Percentiles rank a stretch among this genome's conserved stretches.
Conservation (phyloP, 805 yeast species). For the Lipomyces japonicus region DNA sequence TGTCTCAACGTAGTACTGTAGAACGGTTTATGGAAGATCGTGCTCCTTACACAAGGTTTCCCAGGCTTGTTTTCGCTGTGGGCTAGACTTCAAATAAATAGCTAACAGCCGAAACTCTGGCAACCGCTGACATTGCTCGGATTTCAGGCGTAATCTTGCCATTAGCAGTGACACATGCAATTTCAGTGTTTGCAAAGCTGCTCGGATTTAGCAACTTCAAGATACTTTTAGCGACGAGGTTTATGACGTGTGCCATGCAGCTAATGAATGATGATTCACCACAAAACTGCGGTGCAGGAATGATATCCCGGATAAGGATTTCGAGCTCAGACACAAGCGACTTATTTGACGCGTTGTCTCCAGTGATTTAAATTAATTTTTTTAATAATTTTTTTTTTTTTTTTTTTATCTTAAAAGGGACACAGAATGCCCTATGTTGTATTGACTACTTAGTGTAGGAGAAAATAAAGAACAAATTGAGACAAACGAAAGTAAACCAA, state of each 20-base stretch:
- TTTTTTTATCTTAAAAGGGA: too few species aligned
- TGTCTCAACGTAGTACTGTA: slow-evolving; percentile 1
- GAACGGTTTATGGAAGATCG: not conserved
- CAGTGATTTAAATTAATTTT: not conserved
- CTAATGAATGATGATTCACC: too few species aligned
- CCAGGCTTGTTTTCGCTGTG: slow-evolving; percentile 4
- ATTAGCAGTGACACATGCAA: not conserved
- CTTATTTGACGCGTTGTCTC: slow-evolving; percentile 2
- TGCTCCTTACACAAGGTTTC: not conserved
- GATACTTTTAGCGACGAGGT: not conserved
- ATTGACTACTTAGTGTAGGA: too few species aligned
- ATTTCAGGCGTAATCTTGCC: slow-evolving; percentile 1
- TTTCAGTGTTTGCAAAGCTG: not conserved
- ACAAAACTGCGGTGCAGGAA: too few species aligned
- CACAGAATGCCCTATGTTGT: too few species aligned
- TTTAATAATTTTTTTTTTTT: too few species aligned
- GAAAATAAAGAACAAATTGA: too few species aligned
- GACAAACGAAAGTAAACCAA: too few species aligned
- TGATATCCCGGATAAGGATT: too few species aligned
- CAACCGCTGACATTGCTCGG: not conserved
- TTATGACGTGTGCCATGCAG: slow-evolving; percentile 1
- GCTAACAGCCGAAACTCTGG: slow-evolving; percentile 1
- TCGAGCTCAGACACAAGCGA: slow-evolving; percentile 3
- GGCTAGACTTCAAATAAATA: not conserved
- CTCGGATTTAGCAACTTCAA: not conserved